Conservation (phyloP, 2,329 filamentous ascomycete species). For the Cladosporium cucumerinum region DNA sequence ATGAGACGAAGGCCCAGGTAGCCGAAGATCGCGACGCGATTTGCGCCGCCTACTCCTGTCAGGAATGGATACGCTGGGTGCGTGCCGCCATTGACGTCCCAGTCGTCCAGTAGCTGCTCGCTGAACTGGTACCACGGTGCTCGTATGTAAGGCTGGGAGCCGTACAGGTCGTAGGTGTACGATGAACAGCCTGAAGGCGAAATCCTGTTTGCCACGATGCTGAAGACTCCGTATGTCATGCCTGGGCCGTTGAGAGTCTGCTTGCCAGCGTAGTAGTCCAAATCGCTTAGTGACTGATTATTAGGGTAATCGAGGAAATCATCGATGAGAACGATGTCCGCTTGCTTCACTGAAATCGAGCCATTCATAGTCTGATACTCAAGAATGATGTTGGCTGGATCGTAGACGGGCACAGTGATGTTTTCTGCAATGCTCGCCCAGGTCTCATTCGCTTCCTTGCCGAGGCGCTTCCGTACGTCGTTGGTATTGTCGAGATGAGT, state of each 20-base stretch:
- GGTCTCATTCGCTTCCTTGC: conserved; percentile 53
- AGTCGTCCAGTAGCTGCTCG: conserved; percentile 64
- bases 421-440: conserved; percentile 57
- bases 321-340: conserved; percentile 65
- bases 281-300: conserved; percentile 54
- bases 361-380: conserved; percentile 67
- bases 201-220: conserved; percentile 62
- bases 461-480: conserved; percentile 55
- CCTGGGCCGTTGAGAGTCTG: conserved; percentile 66
- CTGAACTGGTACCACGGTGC: conserved; percentile 69
- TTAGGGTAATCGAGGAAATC: conserved; percentile 61
- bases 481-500: conserved; percentile 58
- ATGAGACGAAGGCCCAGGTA: conserved; percentile 63
- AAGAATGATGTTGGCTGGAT: conserved; percentile 57
- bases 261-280: conserved; percentile 68
- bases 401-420: conserved; percentile 54
- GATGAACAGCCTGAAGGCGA: conserved; percentile 65
- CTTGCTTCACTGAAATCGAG: conserved; percentile 64
- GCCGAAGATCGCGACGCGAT: conserved; percentile 65
- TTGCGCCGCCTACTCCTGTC: conserved; percentile 66
- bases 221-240: conserved; percentile 71
- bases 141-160: conserved; percentile 61
- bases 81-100: conserved; percentile 59
- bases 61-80: conserved; percentile 69
- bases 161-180: conserved; percentile 65